Evolutionary conservation across 2,329 filamentous ascomycete genomes (phyloP).

Genomic region (Penicillium crustosum): DNA sequence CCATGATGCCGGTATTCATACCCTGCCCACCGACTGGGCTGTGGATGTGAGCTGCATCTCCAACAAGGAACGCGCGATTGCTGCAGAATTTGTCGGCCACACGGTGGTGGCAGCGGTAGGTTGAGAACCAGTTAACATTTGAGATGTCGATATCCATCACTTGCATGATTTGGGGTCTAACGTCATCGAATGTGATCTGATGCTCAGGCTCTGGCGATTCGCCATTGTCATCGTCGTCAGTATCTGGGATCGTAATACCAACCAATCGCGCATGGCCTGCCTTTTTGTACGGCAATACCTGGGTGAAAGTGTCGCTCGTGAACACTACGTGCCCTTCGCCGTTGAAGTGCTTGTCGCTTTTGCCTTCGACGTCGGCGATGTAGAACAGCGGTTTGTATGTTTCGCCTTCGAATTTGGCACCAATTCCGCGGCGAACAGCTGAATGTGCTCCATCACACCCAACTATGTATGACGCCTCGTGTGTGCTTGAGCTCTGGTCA

Average conservation of each 20-base stretch:
- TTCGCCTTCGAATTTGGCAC: slow-evolving; percentile 44
- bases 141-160: slow-evolving; percentile 26
- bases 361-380: slow-evolving; percentile 45
- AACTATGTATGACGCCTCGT: slow-evolving; percentile 46
- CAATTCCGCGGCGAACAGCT: slow-evolving; percentile 45
- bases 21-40: slow-evolving; percentile 58
- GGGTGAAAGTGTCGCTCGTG: slow-evolving; percentile 37
- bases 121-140: slow-evolving; percentile 43
- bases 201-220: slow-evolving; percentile 18
- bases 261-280: slow-evolving; percentile 26
- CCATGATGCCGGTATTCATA: slow-evolving; percentile 58
- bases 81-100: slow-evolving; percentile 46
- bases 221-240: slow-evolving; percentile 1
- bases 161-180: slow-evolving; percentile 25
- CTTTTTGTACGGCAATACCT: slow-evolving; percentile 33
- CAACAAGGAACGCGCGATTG: slow-evolving; percentile 54
- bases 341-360: slow-evolving; percentile 23
- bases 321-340: slow-evolving; percentile 37
- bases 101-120: slow-evolving; percentile 50
- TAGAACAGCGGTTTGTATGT: slow-evolving; percentile 48
- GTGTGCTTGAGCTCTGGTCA: slow-evolving; percentile 27
- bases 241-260: slow-evolving; percentile 22
- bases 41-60: slow-evolving; percentile 60
- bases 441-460: slow-evolving; percentile 57
- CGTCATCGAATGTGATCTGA: slow-evolving; percentile 34